phyloP scores from a whole-genome alignment of 306 rosid genomes.

The Cucumis cinereus region DNA sequence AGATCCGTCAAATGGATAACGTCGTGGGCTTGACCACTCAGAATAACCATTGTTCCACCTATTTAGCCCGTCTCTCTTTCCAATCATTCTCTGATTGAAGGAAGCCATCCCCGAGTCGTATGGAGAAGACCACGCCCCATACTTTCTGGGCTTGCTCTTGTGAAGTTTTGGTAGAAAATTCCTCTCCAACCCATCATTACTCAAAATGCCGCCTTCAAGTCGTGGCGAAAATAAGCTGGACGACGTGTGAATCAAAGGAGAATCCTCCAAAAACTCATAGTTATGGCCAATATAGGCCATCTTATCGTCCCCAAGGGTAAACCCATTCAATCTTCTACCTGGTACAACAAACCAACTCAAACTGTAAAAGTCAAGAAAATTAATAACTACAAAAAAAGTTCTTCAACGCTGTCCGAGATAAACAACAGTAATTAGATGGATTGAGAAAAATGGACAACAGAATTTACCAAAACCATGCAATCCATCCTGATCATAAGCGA shows the following conservation, averaged over 20 bases:
- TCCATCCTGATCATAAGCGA: slow-evolving; percentile 55
- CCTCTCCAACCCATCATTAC: slow-evolving; percentile 44
- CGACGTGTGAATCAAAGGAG: slow-evolving; percentile 46
- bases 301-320: slow-evolving; percentile 48
- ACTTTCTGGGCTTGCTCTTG: slow-evolving; percentile 46
- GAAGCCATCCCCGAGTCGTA: slow-evolving; percentile 26
- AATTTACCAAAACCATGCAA: slow-evolving; percentile 45
- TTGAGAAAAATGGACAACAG: neutral
- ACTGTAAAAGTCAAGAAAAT: neutral
- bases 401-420: neutral
- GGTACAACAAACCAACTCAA: slow-evolving; percentile 22
- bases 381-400: neutral
- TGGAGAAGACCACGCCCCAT: slow-evolving; percentile 24
- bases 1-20: slow-evolving; percentile 25
- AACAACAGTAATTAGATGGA: neutral
- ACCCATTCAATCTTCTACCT: slow-evolving; percentile 75
- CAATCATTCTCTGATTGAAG: slow-evolving; percentile 25
- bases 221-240: slow-evolving; percentile 53
- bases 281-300: slow-evolving; percentile 39
- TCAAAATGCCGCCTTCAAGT: slow-evolving; percentile 35
- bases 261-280: slow-evolving; percentile 68
- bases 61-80: slow-evolving; percentile 36
- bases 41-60: slow-evolving; percentile 26
- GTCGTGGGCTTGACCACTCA: slow-evolving; percentile 35
- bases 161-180: slow-evolving; percentile 32